A percentile compares a stretch with the other conserved stretches of the same genome.
Conservation (phyloP, 371 early-diverging fungal genomes). For the Mucor velutinosus region DNA sequence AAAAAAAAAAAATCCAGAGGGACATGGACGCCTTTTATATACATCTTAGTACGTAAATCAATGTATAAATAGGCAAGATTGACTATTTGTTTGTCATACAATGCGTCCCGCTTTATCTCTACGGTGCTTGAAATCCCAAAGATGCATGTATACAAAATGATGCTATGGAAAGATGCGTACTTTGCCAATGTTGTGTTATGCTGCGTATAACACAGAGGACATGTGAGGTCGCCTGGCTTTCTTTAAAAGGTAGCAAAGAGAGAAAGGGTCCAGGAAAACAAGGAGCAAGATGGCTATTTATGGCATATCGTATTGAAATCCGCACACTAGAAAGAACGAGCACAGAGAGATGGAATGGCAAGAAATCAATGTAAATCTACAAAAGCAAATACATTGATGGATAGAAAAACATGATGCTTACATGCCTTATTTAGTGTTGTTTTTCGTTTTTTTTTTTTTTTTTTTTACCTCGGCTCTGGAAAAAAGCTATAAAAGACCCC, state of each 20-base stretch:
- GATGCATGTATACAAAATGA: not conserved
- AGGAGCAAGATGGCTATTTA: not conserved
- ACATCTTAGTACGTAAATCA: not conserved
- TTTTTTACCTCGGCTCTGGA: not conserved
- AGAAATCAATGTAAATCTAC: not conserved
- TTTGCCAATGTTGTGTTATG: too few species aligned
- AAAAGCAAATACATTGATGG: not conserved
- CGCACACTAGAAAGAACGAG: not conserved
- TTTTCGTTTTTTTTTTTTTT: not conserved
- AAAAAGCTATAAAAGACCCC: not conserved
- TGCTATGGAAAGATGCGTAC: not conserved
- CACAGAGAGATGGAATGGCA: not conserved
- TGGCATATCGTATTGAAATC: not conserved
- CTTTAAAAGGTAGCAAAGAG: not conserved
- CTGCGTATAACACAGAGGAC: too few species aligned
- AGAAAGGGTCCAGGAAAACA: not conserved
- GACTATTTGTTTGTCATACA: not conserved
- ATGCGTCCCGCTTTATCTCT: not conserved
- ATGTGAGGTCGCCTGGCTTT: conserved; percentile 8
- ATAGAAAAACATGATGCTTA: not conserved
- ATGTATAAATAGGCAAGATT: not conserved
- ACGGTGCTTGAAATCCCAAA: not conserved
- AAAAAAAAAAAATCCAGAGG: not conserved
- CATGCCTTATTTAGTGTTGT: not conserved
- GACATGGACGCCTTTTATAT: not conserved